Conservation (phyloP, 2,329 filamentous ascomycete species). For the Trichoderma sp. region DNA sequence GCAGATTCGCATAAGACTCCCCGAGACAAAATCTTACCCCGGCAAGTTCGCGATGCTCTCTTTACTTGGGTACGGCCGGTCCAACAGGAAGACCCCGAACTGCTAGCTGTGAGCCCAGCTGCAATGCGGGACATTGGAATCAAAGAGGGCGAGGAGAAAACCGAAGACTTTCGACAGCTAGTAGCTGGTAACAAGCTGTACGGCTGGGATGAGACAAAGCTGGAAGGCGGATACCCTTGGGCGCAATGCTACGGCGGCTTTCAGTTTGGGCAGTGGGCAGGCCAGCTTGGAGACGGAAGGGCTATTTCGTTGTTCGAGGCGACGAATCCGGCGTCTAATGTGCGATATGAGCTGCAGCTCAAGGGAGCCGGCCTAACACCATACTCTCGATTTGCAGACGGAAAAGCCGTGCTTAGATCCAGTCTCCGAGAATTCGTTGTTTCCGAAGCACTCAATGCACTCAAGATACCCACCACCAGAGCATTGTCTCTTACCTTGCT, state of each 20-base stretch:
- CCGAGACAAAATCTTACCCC: conserved; percentile 71
- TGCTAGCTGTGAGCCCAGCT: conserved; percentile 75
- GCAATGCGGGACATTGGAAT: conserved; percentile 83
- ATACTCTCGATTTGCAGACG: conserved; percentile 94
- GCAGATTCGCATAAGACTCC: conserved; percentile 77
- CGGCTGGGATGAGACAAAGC: conserved; percentile 68
- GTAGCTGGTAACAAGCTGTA: conserved; percentile 81
- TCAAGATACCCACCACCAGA: conserved; percentile 81
- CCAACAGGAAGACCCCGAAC: conserved; percentile 65
- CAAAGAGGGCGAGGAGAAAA: conserved; percentile 61
- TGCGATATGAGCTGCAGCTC: conserved; percentile 83
- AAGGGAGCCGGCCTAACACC: conserved; percentile 93
- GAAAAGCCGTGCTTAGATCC: conserved; percentile 86
- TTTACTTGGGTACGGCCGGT: conserved; percentile 92
- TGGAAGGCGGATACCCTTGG: conserved; percentile 84
- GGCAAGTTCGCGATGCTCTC: conserved; percentile 77
- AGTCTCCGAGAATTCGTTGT: conserved; percentile 94
- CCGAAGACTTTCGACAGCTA: conserved; percentile 70
- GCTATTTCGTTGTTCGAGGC: conserved; percentile 93
- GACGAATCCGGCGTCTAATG: conserved; percentile 68
- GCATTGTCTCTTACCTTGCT: conserved; percentile 79
- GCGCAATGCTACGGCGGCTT: conserved; percentile 94
- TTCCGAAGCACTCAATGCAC: conserved; percentile 81
- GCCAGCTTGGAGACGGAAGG: conserved; percentile 89
- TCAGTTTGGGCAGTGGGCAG: conserved; percentile 84